Conservation (phyloP, 371 early-diverging fungal genomes). For the Syncephalis plumigaleata region DNA sequence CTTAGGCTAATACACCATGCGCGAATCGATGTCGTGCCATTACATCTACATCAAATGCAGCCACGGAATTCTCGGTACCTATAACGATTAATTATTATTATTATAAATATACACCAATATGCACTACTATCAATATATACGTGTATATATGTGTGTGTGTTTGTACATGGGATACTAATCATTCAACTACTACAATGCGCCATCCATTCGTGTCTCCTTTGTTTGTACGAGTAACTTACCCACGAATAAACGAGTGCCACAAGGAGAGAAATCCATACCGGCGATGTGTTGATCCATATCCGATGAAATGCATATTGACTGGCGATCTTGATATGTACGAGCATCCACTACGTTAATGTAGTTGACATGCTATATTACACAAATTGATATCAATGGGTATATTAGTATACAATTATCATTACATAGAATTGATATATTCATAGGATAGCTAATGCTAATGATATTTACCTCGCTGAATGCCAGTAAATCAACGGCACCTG, state of each 20-base stretch:
- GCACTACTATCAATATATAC: no score
- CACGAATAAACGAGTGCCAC: constrained; percentile 57
- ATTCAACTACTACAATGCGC: no score
- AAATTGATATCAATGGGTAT: no score
- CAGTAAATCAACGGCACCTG: constrained; percentile 63
- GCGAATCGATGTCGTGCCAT: background rate
- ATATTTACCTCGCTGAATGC: constrained; percentile 50
- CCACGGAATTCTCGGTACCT: background rate
- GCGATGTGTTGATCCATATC: constrained; percentile 57
- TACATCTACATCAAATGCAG: background rate
- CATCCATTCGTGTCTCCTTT: no score
- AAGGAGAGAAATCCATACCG: constrained; percentile 60
- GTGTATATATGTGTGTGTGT: no score
- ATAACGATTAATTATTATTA: background rate
- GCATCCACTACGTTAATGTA: constrained; percentile 76
- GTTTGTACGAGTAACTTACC: no score
- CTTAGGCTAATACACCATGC: no score
- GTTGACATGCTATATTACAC: constrained; percentile 50
- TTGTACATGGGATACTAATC: no score
- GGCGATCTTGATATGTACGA: constrained; percentile 55
- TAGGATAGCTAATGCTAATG: background rate
- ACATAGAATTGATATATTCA: no score
- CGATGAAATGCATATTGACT: constrained; percentile 33
- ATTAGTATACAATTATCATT: background rate
- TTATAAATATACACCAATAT: no score